Base-by-base conservation (phyloP, 2,329 filamentous ascomycete genomes). In the Lasiodiplodia theobromae region DNA sequence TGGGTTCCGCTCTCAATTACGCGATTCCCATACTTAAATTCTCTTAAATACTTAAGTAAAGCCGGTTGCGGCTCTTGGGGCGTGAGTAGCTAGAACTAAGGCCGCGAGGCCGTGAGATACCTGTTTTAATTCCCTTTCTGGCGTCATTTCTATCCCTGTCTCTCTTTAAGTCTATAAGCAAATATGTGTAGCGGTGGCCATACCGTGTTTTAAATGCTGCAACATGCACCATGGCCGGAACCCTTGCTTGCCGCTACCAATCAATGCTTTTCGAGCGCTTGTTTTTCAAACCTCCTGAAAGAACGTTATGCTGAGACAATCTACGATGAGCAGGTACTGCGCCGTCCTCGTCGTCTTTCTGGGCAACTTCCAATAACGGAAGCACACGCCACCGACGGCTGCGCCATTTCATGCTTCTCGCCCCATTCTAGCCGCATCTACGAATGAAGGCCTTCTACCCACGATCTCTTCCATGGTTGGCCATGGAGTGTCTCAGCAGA, bases 311-410 rank as follows among this genome's bases (percentile, higher is more conserved):
- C 28, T 47, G 40, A 40, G 56, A 34, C 49, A 28, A 6, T 28
- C 38, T n/a, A 31, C 28, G 16, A 16, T 2, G 16, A 31, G 31
- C 66, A 68, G 67, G 37, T 69, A 69, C 18, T 57, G 56, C n/a
- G 68, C 68, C n/a, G 68, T 69, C 25, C 57, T 69, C 8, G 68
- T 68, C 7, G 68, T 69, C 25, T 69, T 69, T 25, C n/a, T 69
- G 11, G 65, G 64, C 10, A 69, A 69, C 31, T 64, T 69, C 54
- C 58, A 60, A 25, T 60, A 23, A 67, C 21, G 23, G n/a, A 16
- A 21, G 31, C 31, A 31, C 18, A 57, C 44, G 44, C 44, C 44
- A 6, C 44, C 44, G 11, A 47, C 44, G n/a, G 40, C 18, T 10
- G 18, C n/a, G 44, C 8, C 7, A n/a, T 18, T 10, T 10, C 38